A percentile compares a stretch with the other conserved stretches of the same genome.
These are phyloP conservation scores for Mycena sanguinolenta DNA, from an alignment of 768 basidiomycete species.

Conservation along the genomic window DNA sequence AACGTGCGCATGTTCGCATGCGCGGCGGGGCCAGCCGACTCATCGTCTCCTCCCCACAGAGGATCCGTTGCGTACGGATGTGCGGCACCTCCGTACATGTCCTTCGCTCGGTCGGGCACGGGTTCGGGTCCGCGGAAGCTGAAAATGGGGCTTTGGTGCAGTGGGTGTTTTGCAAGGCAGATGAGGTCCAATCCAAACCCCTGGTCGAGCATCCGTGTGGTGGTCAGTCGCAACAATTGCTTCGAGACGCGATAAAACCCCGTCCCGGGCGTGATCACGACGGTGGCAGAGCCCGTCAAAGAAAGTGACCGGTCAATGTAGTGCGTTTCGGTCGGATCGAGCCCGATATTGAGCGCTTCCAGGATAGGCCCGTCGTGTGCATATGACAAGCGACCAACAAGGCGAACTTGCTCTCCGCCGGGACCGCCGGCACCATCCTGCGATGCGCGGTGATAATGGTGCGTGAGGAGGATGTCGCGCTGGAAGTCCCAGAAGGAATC, in stretches of 20 bases:
- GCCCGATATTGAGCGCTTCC: conserved; percentile 92
- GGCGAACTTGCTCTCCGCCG: conserved; percentile 68
- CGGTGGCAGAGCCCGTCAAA: conserved; percentile 85
- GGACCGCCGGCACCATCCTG: conserved; percentile 59
- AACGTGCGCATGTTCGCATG: conserved; percentile 64
- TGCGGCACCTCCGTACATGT: conserved; percentile 40
- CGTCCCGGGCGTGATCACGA: conserved; percentile 93
- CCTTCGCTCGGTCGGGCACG: conserved; percentile 60
- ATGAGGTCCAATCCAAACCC: conserved; percentile 93
- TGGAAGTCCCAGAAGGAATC: conserved; percentile 93
- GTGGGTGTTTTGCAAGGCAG: conserved; percentile 88
- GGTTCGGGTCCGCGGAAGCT: conserved; percentile 79
- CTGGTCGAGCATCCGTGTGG: conserved; percentile 93
- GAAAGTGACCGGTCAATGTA: conserved; percentile 96
- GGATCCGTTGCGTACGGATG: conserved; percentile 68
- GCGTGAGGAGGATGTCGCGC: conserved; percentile 89
- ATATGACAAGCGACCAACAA: conserved; percentile 84
- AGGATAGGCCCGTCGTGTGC: conserved; percentile 97
- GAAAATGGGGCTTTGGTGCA: conserved; percentile 95
- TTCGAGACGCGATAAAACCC: conserved; percentile 95
- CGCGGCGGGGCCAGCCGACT: conserved; percentile 45
- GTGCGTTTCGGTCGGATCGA: conserved; percentile 94
- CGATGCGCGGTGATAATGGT: conserved; percentile 85
- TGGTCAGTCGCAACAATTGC: conserved; percentile 89
- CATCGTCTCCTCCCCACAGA: conserved; percentile 80